These are phyloP conservation scores for Lomentospora prolificans DNA, from an alignment of 2,329 filamentous ascomycete species.

Conservation along the genomic window DNA sequence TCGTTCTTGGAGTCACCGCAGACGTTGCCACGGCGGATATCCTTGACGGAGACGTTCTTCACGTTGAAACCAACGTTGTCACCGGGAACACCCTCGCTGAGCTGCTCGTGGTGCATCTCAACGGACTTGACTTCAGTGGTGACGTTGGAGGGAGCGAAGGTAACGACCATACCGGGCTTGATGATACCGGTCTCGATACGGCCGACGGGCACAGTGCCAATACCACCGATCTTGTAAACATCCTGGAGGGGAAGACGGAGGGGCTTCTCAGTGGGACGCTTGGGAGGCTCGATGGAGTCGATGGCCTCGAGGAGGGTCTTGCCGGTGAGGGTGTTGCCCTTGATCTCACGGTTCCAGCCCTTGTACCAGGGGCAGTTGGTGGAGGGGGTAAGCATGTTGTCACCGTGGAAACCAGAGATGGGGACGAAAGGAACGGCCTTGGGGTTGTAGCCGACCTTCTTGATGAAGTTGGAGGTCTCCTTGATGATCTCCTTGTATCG, in stretches of 20 bases:
- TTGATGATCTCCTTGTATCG: constrained; percentile 99
- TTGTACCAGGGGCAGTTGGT: constrained; percentile 99
- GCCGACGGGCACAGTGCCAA: constrained; percentile 98
- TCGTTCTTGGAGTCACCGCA: constrained; percentile 99
- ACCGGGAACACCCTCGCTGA: constrained; percentile 86
- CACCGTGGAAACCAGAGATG: constrained; percentile 99
- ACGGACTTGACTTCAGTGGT: constrained; percentile 99
- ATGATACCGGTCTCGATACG: constrained; percentile 99
- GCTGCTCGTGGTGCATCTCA: constrained; percentile 99
- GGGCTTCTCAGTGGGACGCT: constrained; percentile 96
- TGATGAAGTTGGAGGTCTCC: constrained; percentile 99
- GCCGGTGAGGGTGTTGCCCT: constrained; percentile 70
- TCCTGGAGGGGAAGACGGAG: constrained; percentile 99
- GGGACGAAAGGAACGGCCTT: constrained; percentile 97
- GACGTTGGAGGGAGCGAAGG: constrained; percentile 96
- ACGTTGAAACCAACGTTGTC: constrained; percentile 99
- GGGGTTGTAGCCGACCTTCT: constrained; percentile 99
- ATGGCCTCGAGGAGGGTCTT: constrained; percentile 99
- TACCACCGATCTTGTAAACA: constrained; percentile 99
- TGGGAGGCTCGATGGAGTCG: constrained; percentile 85
- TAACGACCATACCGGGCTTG: constrained; percentile 88
- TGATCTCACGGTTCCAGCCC: constrained; percentile 96
- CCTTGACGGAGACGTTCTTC: constrained; percentile 99
- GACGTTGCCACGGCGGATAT: constrained; percentile 99
- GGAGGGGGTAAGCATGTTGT: constrained; percentile 95